phyloP scores from a whole-genome alignment of 2,329 filamentous ascomycete genomes.

The Diaporthe citri region DNA sequence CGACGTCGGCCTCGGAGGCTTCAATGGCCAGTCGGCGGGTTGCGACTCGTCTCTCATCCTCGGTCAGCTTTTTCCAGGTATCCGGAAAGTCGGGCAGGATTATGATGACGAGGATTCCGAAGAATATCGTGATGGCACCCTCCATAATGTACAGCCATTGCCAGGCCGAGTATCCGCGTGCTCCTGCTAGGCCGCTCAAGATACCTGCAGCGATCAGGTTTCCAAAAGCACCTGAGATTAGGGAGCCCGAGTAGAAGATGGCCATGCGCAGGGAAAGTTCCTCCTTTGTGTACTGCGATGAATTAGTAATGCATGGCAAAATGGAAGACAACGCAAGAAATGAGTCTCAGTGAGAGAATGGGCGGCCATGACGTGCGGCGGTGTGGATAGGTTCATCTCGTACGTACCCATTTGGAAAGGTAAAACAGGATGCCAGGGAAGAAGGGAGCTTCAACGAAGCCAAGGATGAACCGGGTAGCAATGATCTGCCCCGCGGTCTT shows the following conservation, averaged over 20 bases:
- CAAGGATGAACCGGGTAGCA: slow-evolving; percentile 54
- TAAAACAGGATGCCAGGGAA: slow-evolving; percentile 52
- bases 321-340: too few species aligned
- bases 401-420: slow-evolving; percentile 38
- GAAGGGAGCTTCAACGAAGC: slow-evolving; percentile 55
- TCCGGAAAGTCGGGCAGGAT: slow-evolving; percentile 40
- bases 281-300: slow-evolving; percentile 33
- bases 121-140: slow-evolving; percentile 37
- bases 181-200: slow-evolving; percentile 33
- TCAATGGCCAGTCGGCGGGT: slow-evolving; percentile 37
- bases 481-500: slow-evolving; percentile 50
- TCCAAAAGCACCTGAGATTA: slow-evolving; percentile 38
- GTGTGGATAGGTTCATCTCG: neutral
- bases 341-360: neutral
- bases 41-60: slow-evolving; percentile 38
- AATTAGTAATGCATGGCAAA: neutral
- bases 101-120: slow-evolving; percentile 33
- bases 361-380: neutral
- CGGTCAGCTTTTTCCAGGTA: slow-evolving; percentile 35
- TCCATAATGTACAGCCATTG: slow-evolving; percentile 40
- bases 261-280: slow-evolving; percentile 39
- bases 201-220: slow-evolving; percentile 39
- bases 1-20: slow-evolving; percentile 37
- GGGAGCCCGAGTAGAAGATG: slow-evolving; percentile 38
- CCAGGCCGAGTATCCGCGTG: slow-evolving; percentile 34